Base-by-base conservation (phyloP, 2,329 filamentous ascomycete species). In the Verticillium longisporum region DNA sequence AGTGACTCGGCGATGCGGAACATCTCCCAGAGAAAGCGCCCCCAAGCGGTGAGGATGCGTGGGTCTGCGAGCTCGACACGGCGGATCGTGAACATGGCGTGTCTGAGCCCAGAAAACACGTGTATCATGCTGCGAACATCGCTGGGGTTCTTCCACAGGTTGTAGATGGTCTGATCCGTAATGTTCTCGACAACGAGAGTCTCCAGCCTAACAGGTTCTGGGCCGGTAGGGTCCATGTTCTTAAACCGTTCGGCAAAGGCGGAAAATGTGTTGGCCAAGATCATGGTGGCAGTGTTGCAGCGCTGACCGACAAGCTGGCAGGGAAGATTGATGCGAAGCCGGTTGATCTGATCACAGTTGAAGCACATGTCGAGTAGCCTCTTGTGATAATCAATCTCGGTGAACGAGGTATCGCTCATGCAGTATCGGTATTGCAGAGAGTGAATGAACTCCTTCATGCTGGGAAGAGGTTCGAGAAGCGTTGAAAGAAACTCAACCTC, bases 191-290 rank as follows among this genome's bases (percentile, higher is more conserved):
- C 64, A 1, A 83, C 79, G 45, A 84, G 68, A 0, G 77, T 77
- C 64, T 77, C 74, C 4, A 84, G 72, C 2, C 68, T 61, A 36
- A 71, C 70, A 9, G 77, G 76, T 11, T 53, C 45, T 10, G 45
- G 45, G 45, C 45, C 45, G n/a, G 45, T 11, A 18, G 18, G 15
- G 58, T 76, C 74, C 60, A 80, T 79, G 60, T 80, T 76, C 1
- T 75, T 73, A 45, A 53, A 36, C 6, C 81, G 74, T 34, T 72
- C 69, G 3, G 76, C 76, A 58, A 83, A 71, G 3, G 78, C 79
- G 63, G 80, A 79, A 61, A 84, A 71, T 3, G 78, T 81, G 61
- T 81, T 83, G 58, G 80, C 80, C 15, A 84, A 70, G n/a, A 83
- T 76, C 65, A 80, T 75, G 10, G 80, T 83, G 18, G 79, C 75